These are phyloP conservation scores for Astrocystis sublimbata DNA, from an alignment of 495 filamentous ascomycete genomes.

Conservation along the genomic window DNA sequence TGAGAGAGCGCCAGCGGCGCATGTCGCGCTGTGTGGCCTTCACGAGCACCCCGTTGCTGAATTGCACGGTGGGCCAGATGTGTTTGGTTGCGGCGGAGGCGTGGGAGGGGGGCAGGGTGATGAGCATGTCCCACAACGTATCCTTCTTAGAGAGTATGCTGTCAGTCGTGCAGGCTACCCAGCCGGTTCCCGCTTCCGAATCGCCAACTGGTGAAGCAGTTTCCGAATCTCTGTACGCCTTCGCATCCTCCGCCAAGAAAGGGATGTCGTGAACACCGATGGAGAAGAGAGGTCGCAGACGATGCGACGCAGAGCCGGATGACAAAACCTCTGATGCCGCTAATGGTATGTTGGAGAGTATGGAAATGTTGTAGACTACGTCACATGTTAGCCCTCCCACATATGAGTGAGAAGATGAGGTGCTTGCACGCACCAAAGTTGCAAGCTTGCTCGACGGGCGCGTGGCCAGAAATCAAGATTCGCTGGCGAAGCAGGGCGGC, in stretches of 20 bases:
- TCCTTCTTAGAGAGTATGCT: conserved; percentile 83
- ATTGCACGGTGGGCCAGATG: conserved; percentile 74
- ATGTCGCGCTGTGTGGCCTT: conserved; percentile 91
- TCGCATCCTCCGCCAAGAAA: conserved; percentile 60
- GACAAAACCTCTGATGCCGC: conserved; percentile 65
- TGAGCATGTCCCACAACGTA: conserved; percentile 81
- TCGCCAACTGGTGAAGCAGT: conserved; percentile 19
- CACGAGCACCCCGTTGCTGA: conserved; percentile 59
- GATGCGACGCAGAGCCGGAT: conserved; percentile 56
- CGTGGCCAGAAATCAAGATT: conserved; percentile 78
- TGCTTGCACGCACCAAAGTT: conserved; percentile 70
- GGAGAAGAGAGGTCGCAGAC: conserved; percentile 83
- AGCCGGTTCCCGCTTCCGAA: conserved; percentile 62
- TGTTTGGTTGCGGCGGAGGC: conserved; percentile 54
- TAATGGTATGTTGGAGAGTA: conserved; percentile 75
- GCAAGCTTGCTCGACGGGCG: conserved; percentile 81
- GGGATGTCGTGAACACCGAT: conserved; percentile 92
- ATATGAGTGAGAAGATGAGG: neutral
- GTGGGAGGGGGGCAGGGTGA: conserved; percentile 71
- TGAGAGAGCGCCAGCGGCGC: conserved; percentile 73
- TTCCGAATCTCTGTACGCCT: conserved; percentile 33
- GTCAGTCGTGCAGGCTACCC: conserved; percentile 95
- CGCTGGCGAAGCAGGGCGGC: conserved; percentile 87
- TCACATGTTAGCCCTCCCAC: conserved; percentile 9
- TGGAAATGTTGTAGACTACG: conserved; percentile 88